Conservation (phyloP, 2,329 filamentous ascomycete genomes). For the Fusarium verrucosum region DNA sequence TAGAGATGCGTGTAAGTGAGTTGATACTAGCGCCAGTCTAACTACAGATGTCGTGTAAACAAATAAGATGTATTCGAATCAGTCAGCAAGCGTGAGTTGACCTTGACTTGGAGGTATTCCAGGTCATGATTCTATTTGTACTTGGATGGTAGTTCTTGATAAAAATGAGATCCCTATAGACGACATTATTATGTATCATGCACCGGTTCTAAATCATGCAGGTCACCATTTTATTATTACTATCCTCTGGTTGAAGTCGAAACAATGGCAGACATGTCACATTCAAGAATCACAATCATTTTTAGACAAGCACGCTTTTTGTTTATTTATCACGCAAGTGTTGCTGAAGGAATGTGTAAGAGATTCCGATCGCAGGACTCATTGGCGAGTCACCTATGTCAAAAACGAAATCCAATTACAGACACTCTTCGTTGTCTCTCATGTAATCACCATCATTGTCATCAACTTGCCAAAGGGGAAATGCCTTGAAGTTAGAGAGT, state of each 20-base stretch:
- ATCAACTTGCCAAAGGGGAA: not conserved
- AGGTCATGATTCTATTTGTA: no score
- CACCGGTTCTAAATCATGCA: not conserved
- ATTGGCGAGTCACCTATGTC: constrained; percentile 18
- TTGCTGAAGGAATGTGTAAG: constrained; percentile 35
- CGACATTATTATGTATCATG: not conserved
- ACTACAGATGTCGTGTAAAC: not conserved
- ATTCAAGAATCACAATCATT: constrained; percentile 1
- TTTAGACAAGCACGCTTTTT: not conserved
- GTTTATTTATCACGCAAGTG: constrained; percentile 26
- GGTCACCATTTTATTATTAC: not conserved
- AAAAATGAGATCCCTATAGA: no score
- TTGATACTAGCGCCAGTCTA: not conserved
- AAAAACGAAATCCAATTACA: constrained; percentile 21
- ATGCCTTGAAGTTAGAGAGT: not conserved
- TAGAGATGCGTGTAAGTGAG: not conserved
- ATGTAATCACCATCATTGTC: constrained; percentile 27
- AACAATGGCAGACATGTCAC: constrained; percentile 11
- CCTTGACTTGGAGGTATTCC: no score
- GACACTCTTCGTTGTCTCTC: constrained; percentile 17
- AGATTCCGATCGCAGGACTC: constrained; percentile 13
- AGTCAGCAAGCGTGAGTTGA: no score
- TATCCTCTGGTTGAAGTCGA: not conserved
- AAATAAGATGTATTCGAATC: not conserved
- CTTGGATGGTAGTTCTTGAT: no score